Evolutionary conservation across 768 basidiomycete genomes (phyloP), one percentile per base, ranked within the genome.

Genomic region (Lepiota venenata): DNA sequence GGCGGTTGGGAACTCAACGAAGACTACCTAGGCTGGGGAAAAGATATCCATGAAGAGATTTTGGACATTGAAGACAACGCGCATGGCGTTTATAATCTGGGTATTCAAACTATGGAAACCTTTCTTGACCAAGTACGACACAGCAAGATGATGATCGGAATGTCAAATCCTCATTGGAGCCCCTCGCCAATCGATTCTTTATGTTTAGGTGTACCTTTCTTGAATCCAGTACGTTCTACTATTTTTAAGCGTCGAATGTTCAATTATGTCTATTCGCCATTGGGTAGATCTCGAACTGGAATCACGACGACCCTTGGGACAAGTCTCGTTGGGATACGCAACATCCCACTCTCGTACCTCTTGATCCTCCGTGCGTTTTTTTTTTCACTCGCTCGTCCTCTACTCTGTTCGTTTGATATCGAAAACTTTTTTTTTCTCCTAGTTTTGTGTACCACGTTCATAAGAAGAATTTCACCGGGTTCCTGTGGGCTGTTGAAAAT

Each of bases 201-300:
- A 4, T 74, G 72, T 52, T 58, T 66, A 18, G 72, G 69, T 2
- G 68, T 74, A 3, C 69, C 71, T 9, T 72, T 72, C 54, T 60
- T 74, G n/a, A 71, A 74, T 54, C 72, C 71, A 1, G 65, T 72
- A 25, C 25, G 25, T 25, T 25, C 25, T 5, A 5, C 25, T 25
- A 25, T 25, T 25, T 25, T 25, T 25, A 25, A 25, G 25, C 25
- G 25, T 25, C 25, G 20, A 21, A 59, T 55, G 32, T 50, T 47
- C 44, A n/a, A 14, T 46, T 18, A 16, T 32, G 47, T 5, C 12
- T 15, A 11, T 22, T 40, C 1, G 21, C 22, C 2, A 22, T 52
- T 54, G 10, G 32, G 18, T 47, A 66, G 60, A 60, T 65, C 38
- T 47, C 58, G 1, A 43, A 63, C 42, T 73, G 69, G 66, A 57